These are phyloP conservation scores for Dipodascopsis uninucleata DNA, from an alignment of 805 yeast species.

Conservation along the genomic window DNA sequence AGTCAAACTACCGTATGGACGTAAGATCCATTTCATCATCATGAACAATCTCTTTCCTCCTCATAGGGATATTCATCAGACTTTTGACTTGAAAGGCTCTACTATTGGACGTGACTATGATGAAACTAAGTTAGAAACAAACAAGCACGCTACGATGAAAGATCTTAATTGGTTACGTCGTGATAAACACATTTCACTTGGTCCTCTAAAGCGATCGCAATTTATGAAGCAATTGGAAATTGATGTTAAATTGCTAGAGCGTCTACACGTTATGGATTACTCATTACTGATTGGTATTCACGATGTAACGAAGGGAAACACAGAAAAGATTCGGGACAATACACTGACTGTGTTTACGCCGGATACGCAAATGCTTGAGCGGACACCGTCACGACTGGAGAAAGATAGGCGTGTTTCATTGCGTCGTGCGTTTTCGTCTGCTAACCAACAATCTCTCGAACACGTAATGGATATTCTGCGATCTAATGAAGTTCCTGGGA, in stretches of 20 bases:
- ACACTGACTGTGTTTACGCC: conserved; percentile 39
- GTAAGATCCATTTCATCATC: conserved; percentile 87
- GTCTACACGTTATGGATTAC: conserved; percentile 90
- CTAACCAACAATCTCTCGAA: conserved; percentile 8
- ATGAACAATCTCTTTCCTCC: conserved; percentile 98
- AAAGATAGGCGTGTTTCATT: conserved; percentile 16
- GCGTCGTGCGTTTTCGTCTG: conserved; percentile 21
- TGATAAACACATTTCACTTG: conserved; percentile 62
- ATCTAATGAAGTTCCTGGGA: conserved; percentile 31
- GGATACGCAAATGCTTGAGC: conserved; percentile 24
- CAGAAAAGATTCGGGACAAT: conserved; percentile 38
- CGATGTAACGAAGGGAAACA: conserved; percentile 60
- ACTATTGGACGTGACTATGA: conserved; percentile 63
- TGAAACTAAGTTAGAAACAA: conserved; percentile 27
- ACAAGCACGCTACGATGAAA: conserved; percentile 51
- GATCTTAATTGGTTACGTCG: conserved; percentile 84
- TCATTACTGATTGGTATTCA: conserved; percentile 86
- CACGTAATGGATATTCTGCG: conserved; percentile 19
- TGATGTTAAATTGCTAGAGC: conserved; percentile 70
- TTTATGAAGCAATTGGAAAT: conserved; percentile 66
- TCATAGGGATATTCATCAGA: conserved; percentile 74
- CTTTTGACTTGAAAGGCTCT: conserved; percentile 92
- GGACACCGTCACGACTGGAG: conserved; percentile 21
- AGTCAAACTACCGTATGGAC: conserved; percentile 76
- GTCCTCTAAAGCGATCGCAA: conserved; percentile 59